phyloP scores from a whole-genome alignment of 306 rosid species.

The Leucaena leucocephala region DNA sequence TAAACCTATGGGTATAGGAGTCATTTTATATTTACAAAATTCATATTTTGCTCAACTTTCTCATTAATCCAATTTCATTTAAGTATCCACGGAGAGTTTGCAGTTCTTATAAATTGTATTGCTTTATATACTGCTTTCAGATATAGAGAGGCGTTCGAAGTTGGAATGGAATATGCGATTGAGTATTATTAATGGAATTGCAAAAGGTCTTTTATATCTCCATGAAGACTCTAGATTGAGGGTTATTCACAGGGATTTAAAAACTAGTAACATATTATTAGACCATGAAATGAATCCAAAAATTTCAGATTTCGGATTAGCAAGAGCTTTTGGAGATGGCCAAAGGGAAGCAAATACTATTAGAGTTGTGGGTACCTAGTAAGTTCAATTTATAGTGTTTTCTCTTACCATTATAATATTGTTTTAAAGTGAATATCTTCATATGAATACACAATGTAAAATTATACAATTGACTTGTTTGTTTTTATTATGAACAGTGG shows the following conservation, averaged over 20 bases:
- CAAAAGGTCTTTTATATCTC: conserved; percentile 60
- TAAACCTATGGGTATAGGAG: not conserved
- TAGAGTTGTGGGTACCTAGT: too few species aligned
- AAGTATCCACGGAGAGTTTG: not conserved
- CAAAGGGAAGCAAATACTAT: too few species aligned
- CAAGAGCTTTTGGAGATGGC: too few species aligned
- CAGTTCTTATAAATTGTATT: conserved; percentile 4
- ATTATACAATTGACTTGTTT: too few species aligned
- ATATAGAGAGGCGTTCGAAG: conserved; percentile 32
- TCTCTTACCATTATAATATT: too few species aligned
- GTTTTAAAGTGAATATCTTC: too few species aligned
- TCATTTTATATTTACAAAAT: not conserved
- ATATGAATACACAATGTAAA: too few species aligned
- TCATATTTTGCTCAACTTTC: not conserved
- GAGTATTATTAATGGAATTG: conserved; percentile 56
- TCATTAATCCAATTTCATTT: not conserved
- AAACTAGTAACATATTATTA: conserved; percentile 56
- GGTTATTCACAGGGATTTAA: conserved; percentile 66
- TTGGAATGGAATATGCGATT: conserved; percentile 45
- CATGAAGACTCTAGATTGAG: conserved; percentile 59
- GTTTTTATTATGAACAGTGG: too few species aligned
- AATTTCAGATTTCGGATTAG: too few species aligned
- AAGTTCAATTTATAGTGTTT: too few species aligned
- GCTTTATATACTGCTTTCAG: conserved; percentile 34
- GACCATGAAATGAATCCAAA: too few species aligned